Evolutionary conservation across 1,139 yeast genomes (phyloP), one percentile per base, ranked within the genome.

Genomic region (Kluyveromyces sp.): DNA sequence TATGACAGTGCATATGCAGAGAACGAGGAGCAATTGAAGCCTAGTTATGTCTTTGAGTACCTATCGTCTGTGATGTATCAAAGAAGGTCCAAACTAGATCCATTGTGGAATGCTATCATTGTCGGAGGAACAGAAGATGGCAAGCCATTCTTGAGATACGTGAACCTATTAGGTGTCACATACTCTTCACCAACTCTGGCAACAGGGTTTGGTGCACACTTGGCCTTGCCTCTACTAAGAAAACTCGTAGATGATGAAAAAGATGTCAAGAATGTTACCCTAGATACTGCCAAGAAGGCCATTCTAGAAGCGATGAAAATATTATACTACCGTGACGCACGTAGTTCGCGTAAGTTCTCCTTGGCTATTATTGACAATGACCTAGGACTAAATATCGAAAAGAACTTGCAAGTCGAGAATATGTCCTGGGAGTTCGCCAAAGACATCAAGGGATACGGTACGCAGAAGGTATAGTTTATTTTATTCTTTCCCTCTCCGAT

Each of bases 201-300:
- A 43, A 90, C 98, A 2, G 99, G 99, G 1, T 92, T 90, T 66
- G 99, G 98, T 48, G 83, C 95, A 8, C 92, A 94, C 66, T 74
- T 94, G 66, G 98, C 98, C 3, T 70, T 89, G 39, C 99, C 99
- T 34, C 71, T 94, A 56, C 75, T 94, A 65, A 83, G 99, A 70
- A 81, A 85, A 63, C 74, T 83, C 51, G 87, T 85, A 42, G 95
- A 90, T 49, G 71, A 73, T 41, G 97, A 90, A 55, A 81, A 77
- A 35, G 96, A 89, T 57, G 78, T 72, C 30, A 68, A 66, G 45
- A 78, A 81, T 40, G 77, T 92, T 29, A 71, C 78, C 33, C 86
- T 86, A 60, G 83, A 75, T 50, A 79, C 84, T 46, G 98, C 97
- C 2, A 76, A 83, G 51, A 75, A 77, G 47, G 79, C 83, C 15